Evolutionary conservation across 495 filamentous ascomycete genomes (phyloP).

Genomic region (Annulohypoxylon maeteangense): DNA sequence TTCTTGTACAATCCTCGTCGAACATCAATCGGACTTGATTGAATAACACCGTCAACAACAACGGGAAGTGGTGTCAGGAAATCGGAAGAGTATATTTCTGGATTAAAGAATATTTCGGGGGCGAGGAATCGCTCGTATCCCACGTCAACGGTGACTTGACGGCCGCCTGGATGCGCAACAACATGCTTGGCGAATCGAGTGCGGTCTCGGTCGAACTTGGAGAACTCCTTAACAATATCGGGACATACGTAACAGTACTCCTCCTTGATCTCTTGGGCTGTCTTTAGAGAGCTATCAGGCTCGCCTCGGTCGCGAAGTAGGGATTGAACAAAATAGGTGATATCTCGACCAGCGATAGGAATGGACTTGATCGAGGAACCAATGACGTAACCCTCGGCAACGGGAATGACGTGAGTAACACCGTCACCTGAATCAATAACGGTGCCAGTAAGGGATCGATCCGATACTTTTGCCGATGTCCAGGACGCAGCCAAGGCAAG

Average conservation of each 20-base stretch:
- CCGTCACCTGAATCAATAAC: conserved; percentile 98
- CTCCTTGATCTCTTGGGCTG: conserved; percentile 97
- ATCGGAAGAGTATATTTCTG: conserved; percentile 98
- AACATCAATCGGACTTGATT: conserved; percentile 96
- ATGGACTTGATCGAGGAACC: conserved; percentile 99
- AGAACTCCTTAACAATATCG: conserved; percentile 98
- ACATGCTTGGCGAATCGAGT: conserved; percentile 89
- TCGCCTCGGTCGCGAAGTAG: conserved; percentile 95
- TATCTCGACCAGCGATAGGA: conserved; percentile 95
- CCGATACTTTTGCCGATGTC: conserved; percentile 97
- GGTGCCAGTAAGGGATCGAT: conserved; percentile 96
- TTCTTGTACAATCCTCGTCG: conserved; percentile 98
- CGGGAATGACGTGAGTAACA: conserved; percentile 98
- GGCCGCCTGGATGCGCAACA: conserved; percentile 86
- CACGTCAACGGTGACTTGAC: conserved; percentile 85
- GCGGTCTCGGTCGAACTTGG: conserved; percentile 89
- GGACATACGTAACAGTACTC: conserved; percentile 98
- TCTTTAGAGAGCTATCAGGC: conserved; percentile 95
- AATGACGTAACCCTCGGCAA: conserved; percentile 98
- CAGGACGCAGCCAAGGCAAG: conserved; percentile 96
- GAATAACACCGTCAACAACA: conserved; percentile 96
- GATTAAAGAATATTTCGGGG: conserved; percentile 99
- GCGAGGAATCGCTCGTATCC: conserved; percentile 98
- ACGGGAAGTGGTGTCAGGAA: conserved; percentile 94
- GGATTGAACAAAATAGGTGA: conserved; percentile 97